These are phyloP conservation scores for Discostella pseudostelligera DNA, from an alignment of 108 stramenopile species.

Conservation along the genomic window DNA sequence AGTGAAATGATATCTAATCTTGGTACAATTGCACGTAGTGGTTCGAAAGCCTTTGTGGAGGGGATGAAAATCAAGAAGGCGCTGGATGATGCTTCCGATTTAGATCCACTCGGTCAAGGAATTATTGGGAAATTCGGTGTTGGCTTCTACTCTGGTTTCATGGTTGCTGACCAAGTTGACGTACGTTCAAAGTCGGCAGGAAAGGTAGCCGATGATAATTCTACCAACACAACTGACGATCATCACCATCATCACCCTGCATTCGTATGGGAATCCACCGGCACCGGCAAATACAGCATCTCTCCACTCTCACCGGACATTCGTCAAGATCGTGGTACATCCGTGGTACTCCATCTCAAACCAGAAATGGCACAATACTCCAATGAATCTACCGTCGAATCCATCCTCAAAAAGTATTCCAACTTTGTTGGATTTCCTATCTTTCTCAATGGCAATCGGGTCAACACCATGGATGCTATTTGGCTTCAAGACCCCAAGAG, in stretches of 20 bases:
- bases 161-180: constrained; percentile 92
- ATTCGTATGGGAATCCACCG: constrained; percentile 83
- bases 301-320: constrained; percentile 54
- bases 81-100: constrained; percentile 27
- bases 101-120: constrained; percentile 46
- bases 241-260: constrained; percentile 12
- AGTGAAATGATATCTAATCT: constrained; percentile 90
- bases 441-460: constrained; percentile 88
- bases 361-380: constrained; percentile 83
- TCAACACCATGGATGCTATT: constrained; percentile 95
- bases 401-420: constrained; percentile 93
- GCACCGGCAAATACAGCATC: constrained; percentile 83
- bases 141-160: constrained; percentile 96
- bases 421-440: constrained; percentile 99
- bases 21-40: constrained; percentile 96
- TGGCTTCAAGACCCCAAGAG: constrained; percentile 91
- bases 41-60: constrained; percentile 91
- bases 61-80: constrained; percentile 62
- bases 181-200: constrained; percentile 75
- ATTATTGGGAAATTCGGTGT: constrained; percentile 99
- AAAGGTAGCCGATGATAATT: not conserved
- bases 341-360: constrained; percentile 87
- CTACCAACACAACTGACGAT: constrained; percentile 6
- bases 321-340: constrained; percentile 87
- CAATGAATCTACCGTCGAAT: constrained; percentile 74